A percentile compares a stretch with the other conserved stretches of the same genome.
Conservation (phyloP, 345 rosid genomes). For the Syzygium grande region DNA sequence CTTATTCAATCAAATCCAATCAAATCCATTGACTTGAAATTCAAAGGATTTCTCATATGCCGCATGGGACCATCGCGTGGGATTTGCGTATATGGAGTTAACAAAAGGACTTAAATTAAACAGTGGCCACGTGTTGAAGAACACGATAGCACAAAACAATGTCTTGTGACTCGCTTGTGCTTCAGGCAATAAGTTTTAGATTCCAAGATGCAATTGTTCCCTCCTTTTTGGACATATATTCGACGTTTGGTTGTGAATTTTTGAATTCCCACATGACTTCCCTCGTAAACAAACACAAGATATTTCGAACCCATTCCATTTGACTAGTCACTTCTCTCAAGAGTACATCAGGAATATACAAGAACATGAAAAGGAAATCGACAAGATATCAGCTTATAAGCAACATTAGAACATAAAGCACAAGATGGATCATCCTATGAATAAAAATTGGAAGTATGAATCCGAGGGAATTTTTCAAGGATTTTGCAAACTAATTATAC, state of each 20-base stretch:
- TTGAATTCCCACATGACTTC: background rate
- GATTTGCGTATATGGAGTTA: background rate
- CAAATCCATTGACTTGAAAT: background rate
- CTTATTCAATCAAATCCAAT: background rate
- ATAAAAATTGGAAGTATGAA: background rate
- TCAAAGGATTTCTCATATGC: background rate
- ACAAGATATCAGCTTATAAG: background rate
- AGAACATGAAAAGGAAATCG: background rate
- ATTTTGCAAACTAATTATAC: background rate
- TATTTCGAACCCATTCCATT: background rate
- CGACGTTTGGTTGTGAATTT: background rate
- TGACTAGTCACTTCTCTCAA: background rate
- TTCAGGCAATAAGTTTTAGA: background rate
- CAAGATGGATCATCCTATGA: background rate
- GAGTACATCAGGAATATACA: background rate
- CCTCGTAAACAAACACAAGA: background rate
- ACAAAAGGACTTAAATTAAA: background rate
- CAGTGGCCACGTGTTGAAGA: background rate
- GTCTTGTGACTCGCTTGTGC: background rate
- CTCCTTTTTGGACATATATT: background rate
- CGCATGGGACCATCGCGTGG: background rate
- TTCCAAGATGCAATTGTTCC: background rate
- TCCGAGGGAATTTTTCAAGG: background rate
- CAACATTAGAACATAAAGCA: background rate
- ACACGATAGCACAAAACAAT: background rate